These are phyloP conservation scores for Baffinella frigidus DNA, from an alignment of 208 protist genomes.

Conservation along the genomic window DNA sequence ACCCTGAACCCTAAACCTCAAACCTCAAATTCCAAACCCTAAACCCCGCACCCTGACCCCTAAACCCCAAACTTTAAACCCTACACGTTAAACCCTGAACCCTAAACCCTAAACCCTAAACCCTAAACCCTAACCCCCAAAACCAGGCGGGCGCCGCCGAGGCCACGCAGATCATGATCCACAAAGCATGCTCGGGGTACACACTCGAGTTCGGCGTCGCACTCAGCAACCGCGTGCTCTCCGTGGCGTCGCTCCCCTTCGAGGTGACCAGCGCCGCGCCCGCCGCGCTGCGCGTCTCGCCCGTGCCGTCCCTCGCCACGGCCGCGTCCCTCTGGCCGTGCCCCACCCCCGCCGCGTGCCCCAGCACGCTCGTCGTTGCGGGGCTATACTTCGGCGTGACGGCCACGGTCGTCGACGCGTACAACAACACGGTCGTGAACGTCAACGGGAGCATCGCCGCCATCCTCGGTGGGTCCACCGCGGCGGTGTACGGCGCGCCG, in stretches of 20 bases:
- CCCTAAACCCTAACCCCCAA: no score
- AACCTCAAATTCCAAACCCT: no score
- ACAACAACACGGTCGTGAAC: slow-evolving; percentile 12
- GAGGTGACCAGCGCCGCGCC: background rate
- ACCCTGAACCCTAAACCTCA: no score
- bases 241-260: background rate
- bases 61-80: no score
- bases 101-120: no score
- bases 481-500: background rate
- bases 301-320: background rate
- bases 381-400: slow-evolving; percentile 18
- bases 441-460: background rate
- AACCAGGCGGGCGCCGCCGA: no score
- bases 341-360: background rate
- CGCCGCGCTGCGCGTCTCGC: background rate
- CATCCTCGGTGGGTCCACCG: background rate
- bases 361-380: background rate
- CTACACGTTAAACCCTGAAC: no score
- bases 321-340: background rate
- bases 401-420: slow-evolving; percentile 23
- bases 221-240: background rate
- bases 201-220: no score
- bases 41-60: no score
- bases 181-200: no score
- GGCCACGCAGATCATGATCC: no score